A percentile compares a stretch with the other conserved stretches of the same genome.
Conservation (phyloP, 225 moss, liverwort and hornwort species). For the Physcomitrellopsis africana region DNA sequence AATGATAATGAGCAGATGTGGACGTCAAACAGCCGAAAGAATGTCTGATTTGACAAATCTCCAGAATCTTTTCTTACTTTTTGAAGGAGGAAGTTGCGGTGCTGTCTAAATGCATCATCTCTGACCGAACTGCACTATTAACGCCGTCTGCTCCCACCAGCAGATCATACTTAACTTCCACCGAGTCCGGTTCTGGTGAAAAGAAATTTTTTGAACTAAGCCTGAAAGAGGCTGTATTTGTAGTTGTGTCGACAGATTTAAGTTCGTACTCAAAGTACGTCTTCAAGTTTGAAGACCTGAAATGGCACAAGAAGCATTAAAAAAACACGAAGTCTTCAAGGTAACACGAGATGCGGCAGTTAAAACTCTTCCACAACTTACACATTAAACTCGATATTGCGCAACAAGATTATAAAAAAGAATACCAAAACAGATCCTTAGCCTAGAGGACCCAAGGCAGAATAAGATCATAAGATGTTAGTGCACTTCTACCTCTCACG, state of each 20-base stretch:
- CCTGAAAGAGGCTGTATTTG: conserved; percentile 45
- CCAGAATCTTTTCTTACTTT: conserved; percentile 33
- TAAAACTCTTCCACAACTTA: not conserved
- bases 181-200: conserved; percentile 31
- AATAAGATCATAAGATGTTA: not conserved
- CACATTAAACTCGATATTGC: not conserved
- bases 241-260: conserved; percentile 45
- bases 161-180: conserved; percentile 58
- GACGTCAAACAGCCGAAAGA: conserved; percentile 6
- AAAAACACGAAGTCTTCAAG: not conserved
- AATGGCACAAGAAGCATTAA: conserved; percentile 11
- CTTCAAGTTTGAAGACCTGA: conserved; percentile 46
- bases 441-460: not conserved
- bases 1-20: not conserved
- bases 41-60: conserved; percentile 4
- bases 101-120: conserved; percentile 46
- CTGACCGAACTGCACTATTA: conserved; percentile 57
- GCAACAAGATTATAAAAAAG: not conserved
- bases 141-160: conserved; percentile 64
- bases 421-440: not conserved
- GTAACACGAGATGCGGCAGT: not conserved
- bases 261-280: conserved; percentile 61
- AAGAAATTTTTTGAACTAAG: conserved; percentile 40
- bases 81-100: conserved; percentile 6
- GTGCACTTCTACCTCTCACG: conserved; percentile 37